Percentiles rank a stretch among this genome's conserved stretches.
Conservation (phyloP, 345 rosid species). For the Capsella bursapastoris region DNA sequence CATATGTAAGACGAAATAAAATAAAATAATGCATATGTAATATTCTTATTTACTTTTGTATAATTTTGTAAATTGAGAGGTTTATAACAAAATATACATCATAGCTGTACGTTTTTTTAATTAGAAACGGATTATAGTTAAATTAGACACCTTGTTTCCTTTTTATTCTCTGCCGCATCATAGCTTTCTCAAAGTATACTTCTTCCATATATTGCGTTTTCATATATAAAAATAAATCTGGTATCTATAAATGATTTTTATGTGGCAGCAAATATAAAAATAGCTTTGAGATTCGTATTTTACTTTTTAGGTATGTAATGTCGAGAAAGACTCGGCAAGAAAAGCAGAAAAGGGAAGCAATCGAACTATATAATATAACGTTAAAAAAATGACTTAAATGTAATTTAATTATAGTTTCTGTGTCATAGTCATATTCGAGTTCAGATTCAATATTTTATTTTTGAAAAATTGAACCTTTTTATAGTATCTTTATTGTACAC, state of each 20-base stretch:
- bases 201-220: slow-evolving; percentile 9
- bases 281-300: slow-evolving; percentile 3
- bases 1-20: too few species aligned
- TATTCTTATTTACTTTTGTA: neutral
- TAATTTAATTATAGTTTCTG: slow-evolving; percentile 8
- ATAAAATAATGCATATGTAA: neutral
- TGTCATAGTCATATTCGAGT: slow-evolving; percentile 16
- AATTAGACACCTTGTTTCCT: neutral
- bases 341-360: slow-evolving; percentile 25
- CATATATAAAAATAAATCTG: neutral
- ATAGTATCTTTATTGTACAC: slow-evolving; percentile 18
- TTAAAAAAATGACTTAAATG: slow-evolving; percentile 12
- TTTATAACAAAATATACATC: neutral
- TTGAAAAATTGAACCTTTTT: too few species aligned
- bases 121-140: neutral
- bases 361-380: slow-evolving; percentile 26
- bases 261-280: slow-evolving; percentile 5
- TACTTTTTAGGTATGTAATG: neutral
- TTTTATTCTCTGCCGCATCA: neutral
- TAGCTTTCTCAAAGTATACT: slow-evolving; percentile 18
- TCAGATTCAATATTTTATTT: neutral
- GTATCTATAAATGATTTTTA: neutral
- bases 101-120: neutral
- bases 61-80: neutral
- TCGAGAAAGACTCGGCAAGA: slow-evolving; percentile 10